Evolutionary conservation across 2,329 filamentous ascomycete species (phyloP).

Genomic region (Sporothrix sp.): DNA sequence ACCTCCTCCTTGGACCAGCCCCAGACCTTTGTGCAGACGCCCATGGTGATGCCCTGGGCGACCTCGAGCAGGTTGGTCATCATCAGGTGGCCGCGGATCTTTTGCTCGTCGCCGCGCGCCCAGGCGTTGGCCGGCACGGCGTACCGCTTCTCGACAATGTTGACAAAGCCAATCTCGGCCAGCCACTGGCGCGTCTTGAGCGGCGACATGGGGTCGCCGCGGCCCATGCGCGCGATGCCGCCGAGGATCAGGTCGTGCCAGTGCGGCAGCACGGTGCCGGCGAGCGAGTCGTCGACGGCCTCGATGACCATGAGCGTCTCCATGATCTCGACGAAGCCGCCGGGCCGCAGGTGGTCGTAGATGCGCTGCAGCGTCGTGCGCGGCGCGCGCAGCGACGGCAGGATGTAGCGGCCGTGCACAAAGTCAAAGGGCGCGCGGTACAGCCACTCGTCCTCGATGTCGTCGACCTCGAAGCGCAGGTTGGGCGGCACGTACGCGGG

Average conservation of each 20-base stretch:
- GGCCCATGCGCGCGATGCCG: slow-evolving; percentile 19
- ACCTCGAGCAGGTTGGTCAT: slow-evolving; percentile 22
- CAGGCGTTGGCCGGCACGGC: slow-evolving; percentile 27
- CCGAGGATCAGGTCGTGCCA: slow-evolving; percentile 22
- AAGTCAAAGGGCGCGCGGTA: slow-evolving; percentile 41
- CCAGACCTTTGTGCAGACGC: slow-evolving; percentile 19
- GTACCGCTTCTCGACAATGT: slow-evolving; percentile 25
- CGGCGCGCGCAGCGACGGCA: slow-evolving; percentile 11
- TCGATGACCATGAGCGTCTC: slow-evolving; percentile 23
- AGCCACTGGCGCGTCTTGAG: slow-evolving; percentile 22
- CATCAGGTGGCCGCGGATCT: slow-evolving; percentile 21
- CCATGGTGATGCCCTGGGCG: slow-evolving; percentile 20
- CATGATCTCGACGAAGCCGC: slow-evolving; percentile 32
- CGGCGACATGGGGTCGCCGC: slow-evolving; percentile 19
- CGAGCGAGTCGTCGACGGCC: slow-evolving; percentile 23
- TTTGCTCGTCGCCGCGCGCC: slow-evolving; percentile 21
- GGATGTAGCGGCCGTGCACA: slow-evolving; percentile 32
- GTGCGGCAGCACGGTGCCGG: slow-evolving; percentile 22
- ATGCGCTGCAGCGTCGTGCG: slow-evolving; percentile 28
- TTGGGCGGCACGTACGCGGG: slow-evolving; percentile 46
- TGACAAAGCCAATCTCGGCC: slow-evolving; percentile 26
- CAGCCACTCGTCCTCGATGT: slow-evolving; percentile 45
- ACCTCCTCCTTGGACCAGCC: slow-evolving; percentile 22
- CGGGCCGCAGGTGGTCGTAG: slow-evolving; percentile 32
- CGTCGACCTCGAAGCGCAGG: slow-evolving; percentile 64